Percentiles rank a stretch among this genome's conserved stretches.
Conservation (phyloP, 2,329 filamentous ascomycete genomes). For the Pseudogymnoascus sp. region DNA sequence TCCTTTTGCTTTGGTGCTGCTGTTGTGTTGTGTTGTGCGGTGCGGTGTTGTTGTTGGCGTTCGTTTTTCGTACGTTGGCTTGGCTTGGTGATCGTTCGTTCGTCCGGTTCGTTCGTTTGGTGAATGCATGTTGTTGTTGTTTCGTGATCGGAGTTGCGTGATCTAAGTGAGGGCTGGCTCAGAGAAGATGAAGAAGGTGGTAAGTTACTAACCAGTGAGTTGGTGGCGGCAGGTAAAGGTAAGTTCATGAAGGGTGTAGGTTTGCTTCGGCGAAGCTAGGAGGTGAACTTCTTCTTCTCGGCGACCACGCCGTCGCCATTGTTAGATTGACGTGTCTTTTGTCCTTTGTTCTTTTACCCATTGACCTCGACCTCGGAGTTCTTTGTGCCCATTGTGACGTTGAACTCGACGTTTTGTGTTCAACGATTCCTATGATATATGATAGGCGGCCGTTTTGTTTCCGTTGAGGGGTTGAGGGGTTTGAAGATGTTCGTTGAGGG, state of each 20-base stretch:
- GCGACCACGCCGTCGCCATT: not conserved
- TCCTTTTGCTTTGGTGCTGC: not conserved
- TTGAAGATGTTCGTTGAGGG: not conserved
- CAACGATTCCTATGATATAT: not conserved
- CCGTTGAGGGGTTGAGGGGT: not conserved
- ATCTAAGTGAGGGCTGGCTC: not conserved
- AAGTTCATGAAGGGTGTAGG: not conserved
- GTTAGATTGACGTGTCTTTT: not conserved
- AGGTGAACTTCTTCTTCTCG: not conserved
- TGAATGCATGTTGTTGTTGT: not conserved
- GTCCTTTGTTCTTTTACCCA: not conserved
- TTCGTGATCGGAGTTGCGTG: not conserved
- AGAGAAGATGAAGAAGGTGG: not conserved
- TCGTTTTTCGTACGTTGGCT: not conserved
- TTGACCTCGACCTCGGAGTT: not conserved
- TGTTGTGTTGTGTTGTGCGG: not conserved
- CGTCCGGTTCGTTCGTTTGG: not conserved
- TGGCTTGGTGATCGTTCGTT: not conserved
- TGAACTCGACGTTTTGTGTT: not conserved
- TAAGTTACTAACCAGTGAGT: not conserved
- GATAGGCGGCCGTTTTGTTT: not conserved
- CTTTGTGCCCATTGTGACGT: not conserved
- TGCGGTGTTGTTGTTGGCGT: not conserved
- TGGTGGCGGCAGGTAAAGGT: not conserved
- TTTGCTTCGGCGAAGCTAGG: not conserved